Evolutionary conservation across 768 basidiomycete genomes (phyloP), one percentile per base, ranked within the genome.

Genomic region (Boletellus emodensis): DNA sequence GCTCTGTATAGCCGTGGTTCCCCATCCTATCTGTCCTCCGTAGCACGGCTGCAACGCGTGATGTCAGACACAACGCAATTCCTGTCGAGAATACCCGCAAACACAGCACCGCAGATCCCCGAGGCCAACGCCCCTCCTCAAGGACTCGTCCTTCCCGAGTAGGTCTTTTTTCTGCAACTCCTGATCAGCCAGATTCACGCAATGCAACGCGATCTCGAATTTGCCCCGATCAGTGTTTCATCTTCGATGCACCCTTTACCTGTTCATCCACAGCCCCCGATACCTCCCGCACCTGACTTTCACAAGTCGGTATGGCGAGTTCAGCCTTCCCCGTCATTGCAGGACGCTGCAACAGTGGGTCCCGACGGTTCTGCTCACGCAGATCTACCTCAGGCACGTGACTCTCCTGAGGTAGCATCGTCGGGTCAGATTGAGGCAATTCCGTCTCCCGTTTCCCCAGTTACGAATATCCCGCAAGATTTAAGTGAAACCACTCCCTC

Each of bases 1-100:
- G 37, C 44, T 46, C 15, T 8, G 30, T 30, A 30, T 30, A 12
- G 12, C 6, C 4, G 1, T 22, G 11, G 32, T 11, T 36, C 3
- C 30, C 18, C 35, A 9, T 28, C 40, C 46, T 24, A 46, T 44
- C 35, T 41, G n/a, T 9, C 6, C 15, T 45, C 22, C n/a, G 9
- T 22, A 66, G 65, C 48, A 15, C 62, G 54, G 45, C 34, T 66
- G 10, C 51, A 61, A 39, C 54, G 49, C 11, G 36, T 67, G 2
- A 42, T 61, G 22, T 6, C 34, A 12, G 50, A 61, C 9, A 34
- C 59, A 4, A 46, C 54, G 2, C 8, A n/a, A 10, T 34, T 18
- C 26, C 36, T 56, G 37, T 44, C 54, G 0, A n/a, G 20, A 8
- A 20, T 38, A 12, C 11, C 51, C 9, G n/a, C 43, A 26, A 24